Conservation (phyloP, 169 alveolate genomes). For the Plasmodium sp. region DNA sequence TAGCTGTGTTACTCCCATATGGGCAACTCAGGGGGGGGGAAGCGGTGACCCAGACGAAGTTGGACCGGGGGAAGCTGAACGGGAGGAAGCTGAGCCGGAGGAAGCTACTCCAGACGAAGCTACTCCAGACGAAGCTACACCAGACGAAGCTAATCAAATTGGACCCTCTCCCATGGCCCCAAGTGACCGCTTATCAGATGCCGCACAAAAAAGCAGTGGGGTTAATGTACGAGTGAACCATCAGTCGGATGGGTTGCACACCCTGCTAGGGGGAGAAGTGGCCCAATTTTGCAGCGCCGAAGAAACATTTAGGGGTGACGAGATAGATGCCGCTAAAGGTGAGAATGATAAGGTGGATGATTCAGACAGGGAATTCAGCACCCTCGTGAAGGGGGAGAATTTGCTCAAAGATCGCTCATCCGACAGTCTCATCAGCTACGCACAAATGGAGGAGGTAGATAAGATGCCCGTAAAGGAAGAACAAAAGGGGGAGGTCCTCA, state of each 20-base stretch:
- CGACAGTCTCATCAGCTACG: not conserved
- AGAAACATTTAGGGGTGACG: not conserved
- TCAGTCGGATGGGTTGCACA: not conserved
- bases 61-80: not conserved
- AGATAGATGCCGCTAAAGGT: not conserved
- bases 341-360: not conserved
- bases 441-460: not conserved
- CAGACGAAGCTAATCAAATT: not conserved
- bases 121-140: not conserved
- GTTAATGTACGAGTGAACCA: not conserved
- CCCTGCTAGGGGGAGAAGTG: not conserved
- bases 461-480: not conserved
- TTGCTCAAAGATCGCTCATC: not conserved
- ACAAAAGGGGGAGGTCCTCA: not conserved
- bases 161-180: not conserved
- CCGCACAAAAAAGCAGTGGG: not conserved
- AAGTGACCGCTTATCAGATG: not conserved
- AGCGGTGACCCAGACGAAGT: not conserved
- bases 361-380: not conserved
- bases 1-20: not conserved
- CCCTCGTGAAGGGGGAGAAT: not conserved
- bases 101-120: not conserved
- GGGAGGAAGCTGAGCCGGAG: not conserved
- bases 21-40: not conserved
- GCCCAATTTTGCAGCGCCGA: not conserved